Evolutionary conservation across 768 basidiomycete genomes (phyloP), one percentile per base, ranked within the genome.

Genomic region (Mycena galopus): DNA sequence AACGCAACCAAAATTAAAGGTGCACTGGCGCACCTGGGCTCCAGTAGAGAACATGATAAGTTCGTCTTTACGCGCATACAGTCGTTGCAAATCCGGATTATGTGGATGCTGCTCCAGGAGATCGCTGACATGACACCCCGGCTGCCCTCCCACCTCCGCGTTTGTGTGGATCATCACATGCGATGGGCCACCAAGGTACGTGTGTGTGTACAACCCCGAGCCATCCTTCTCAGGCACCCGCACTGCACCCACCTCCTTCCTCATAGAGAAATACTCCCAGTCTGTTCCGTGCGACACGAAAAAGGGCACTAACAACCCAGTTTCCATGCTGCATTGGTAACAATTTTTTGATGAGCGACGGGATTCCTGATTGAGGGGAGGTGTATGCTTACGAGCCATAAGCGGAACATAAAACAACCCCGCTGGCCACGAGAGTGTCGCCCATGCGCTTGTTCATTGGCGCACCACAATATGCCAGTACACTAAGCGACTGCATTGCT

Each of bases 91-190:
- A 3, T 64, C 53, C 16, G 61, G 42, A 2, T 73, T 64, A 14
- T 57, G 42, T 6, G 71, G 66, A 68, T 73, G 71, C 55, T 60
- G 60, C 35, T 73, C 71, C 42, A 73, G 21, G 19, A 73, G 62
- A 44, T 73, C 71, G 44, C 61, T 63, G 11, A 68, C 0, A 17
- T 53, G 30, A 35, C 71, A 73, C 1, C 71, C 66, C 11, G 33
- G 61, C 6, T 23, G 17, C 2, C 71, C 66, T 32, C 60, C 61
- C 44, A 67, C 42, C 55, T 35, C 50, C 10, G 39, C 17, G 32
- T 73, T 73, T 4, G 66, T 4, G 66, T 1, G n/a, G n/a, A n/a
- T 1, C 16, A 62, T 51, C 44, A n/a, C 4, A 27, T 23, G 65
- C 4, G 51, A 21, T 0, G 61, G 47, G 33, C 56, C 23, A 42